A percentile compares a stretch with the other conserved stretches of the same genome.
Conservation (phyloP, 345 rosid genomes). For the Theobroma cacao region DNA sequence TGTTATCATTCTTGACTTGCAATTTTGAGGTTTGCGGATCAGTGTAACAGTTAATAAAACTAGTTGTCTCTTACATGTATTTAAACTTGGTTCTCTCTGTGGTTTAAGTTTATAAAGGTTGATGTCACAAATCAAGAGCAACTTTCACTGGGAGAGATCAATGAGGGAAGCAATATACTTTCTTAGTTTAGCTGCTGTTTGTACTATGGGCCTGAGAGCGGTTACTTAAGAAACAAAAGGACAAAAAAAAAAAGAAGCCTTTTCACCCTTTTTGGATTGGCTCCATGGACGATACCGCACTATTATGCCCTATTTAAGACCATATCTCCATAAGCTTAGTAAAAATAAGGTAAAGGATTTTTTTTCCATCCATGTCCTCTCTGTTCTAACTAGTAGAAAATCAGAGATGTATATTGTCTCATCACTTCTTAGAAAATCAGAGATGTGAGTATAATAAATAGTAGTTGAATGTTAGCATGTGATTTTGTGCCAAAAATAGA, state of each 20-base stretch:
- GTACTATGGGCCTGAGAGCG: neutral
- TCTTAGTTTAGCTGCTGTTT: neutral
- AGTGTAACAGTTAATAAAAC: neutral
- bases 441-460: neutral
- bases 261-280: too few relatives aligned
- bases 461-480: neutral
- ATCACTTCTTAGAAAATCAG: neutral
- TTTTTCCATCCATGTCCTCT: too few relatives aligned
- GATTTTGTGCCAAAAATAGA: neutral
- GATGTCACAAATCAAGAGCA: neutral
- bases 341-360: neutral
- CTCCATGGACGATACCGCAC: too few relatives aligned
- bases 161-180: neutral
- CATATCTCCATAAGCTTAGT: neutral
- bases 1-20: neutral
- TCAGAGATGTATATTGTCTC: too few relatives aligned
- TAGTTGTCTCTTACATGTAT: neutral
- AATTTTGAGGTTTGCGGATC: neutral
- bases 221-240: neutral
- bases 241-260: neutral
- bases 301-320: neutral
- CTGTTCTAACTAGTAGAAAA: too few relatives aligned
- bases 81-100: neutral
- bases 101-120: neutral
- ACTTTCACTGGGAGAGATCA: neutral